A percentile compares a stretch with the other conserved stretches of the same genome.
Conservation (phyloP, 805 yeast species). For the Wickerhamiella nectarea region DNA sequence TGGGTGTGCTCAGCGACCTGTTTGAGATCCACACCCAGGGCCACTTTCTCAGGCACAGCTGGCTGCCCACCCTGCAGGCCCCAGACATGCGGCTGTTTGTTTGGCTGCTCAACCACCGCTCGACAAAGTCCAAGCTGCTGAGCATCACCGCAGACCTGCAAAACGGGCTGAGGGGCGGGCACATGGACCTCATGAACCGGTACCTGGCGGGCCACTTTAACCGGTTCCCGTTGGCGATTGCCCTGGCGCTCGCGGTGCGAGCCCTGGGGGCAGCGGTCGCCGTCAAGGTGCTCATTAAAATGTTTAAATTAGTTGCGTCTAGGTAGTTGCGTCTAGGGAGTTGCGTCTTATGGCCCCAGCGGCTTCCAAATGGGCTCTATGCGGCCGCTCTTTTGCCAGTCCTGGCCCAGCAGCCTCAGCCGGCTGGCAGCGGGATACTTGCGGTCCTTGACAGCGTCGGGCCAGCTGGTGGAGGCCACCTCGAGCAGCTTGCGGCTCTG, state of each 20-base stretch:
- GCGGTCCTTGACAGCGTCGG: conserved; percentile 35
- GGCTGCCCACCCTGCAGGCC: conserved; percentile 19
- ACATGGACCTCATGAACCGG: conserved; percentile 18
- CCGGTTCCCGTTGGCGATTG: conserved; percentile 18
- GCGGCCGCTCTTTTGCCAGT: conserved; percentile 41
- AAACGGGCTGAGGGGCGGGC: conserved; percentile 11
- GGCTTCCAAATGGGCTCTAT: conserved; percentile 25
- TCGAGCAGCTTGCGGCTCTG: conserved; percentile 56
- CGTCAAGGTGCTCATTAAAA: neutral
- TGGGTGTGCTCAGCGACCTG: conserved; percentile 25
- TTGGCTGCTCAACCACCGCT: conserved; percentile 9
- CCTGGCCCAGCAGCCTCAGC: conserved; percentile 64
- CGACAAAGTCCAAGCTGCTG: conserved; percentile 6
- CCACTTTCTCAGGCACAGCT: conserved; percentile 6
- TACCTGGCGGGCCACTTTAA: conserved; percentile 20
- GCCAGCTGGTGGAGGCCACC: conserved; percentile 38
- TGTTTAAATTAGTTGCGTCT: too few relatives aligned
- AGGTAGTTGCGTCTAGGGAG: too few relatives aligned
- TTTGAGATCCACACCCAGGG: conserved; percentile 19
- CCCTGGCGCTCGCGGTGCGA: neutral
- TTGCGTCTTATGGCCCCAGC: conserved; percentile 8
- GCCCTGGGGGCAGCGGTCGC: neutral
- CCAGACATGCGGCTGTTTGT: conserved; percentile 21
- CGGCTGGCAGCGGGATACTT: conserved; percentile 69
- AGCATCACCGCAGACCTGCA: neutral